These are phyloP conservation scores for Hypoxylon sp. DNA, from an alignment of 2,329 filamentous ascomycete genomes.

Conservation along the genomic window DNA sequence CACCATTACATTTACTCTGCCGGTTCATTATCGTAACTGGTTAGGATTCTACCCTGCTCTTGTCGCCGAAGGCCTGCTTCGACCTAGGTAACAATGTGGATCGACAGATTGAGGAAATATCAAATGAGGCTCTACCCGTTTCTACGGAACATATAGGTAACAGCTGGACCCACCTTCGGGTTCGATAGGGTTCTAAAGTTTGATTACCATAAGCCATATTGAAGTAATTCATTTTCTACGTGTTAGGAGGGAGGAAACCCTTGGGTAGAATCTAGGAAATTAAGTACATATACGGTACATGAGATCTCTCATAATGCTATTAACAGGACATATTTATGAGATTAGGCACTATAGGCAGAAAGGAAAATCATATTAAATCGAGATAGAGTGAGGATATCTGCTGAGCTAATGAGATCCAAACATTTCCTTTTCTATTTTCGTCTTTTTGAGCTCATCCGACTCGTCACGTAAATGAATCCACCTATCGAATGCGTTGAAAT, in stretches of 20 bases:
- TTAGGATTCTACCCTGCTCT: slow-evolving; percentile 21
- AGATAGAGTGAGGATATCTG: neutral
- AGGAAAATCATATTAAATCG: neutral
- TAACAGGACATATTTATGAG: neutral
- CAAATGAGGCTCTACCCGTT: slow-evolving; percentile 2
- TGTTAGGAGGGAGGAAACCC: neutral
- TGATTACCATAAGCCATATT: neutral
- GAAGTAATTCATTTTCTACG: slow-evolving; percentile 2
- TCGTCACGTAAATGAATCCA: neutral
- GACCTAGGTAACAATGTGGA: slow-evolving; percentile 5
- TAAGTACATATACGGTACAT: neutral
- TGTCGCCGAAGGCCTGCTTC: slow-evolving; percentile 36
- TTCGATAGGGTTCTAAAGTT: slow-evolving; percentile 1
- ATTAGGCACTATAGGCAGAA: neutral
- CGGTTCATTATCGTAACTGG: slow-evolving; percentile 42
- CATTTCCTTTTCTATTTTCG: neutral
- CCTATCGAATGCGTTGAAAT: neutral
- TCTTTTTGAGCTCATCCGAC: neutral
- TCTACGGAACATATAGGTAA: neutral
- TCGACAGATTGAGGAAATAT: slow-evolving; percentile 12
- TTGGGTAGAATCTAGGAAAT: too few relatives aligned
- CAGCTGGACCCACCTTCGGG: neutral
- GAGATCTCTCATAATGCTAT: neutral
- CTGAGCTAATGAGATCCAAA: neutral
- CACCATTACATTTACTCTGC: slow-evolving; percentile 24